A percentile compares a stretch with the other conserved stretches of the same genome.
Evolutionary conservation across 1,284 basidiomycete species (phyloP).

Genomic region (Trichosporon sp.): DNA sequence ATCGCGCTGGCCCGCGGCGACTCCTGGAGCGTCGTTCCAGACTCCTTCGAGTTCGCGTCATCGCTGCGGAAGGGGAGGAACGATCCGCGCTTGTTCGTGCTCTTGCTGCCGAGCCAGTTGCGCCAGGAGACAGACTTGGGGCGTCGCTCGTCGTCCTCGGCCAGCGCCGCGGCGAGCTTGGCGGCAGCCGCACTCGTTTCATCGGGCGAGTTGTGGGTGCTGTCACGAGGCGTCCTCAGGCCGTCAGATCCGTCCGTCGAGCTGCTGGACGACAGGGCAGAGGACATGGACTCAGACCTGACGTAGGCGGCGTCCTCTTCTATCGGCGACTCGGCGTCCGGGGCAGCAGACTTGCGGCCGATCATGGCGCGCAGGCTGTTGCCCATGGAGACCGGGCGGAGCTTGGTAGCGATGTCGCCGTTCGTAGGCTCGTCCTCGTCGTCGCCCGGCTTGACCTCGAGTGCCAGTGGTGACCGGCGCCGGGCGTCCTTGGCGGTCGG

Average conservation of each 20-base stretch:
- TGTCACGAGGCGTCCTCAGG: conserved; percentile 32
- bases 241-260: conserved; percentile 30
- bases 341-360: conserved; percentile 11
- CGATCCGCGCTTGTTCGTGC: conserved; percentile 9
- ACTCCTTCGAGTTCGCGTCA: not conserved
- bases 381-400: not conserved
- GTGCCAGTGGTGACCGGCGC: conserved; percentile 24
- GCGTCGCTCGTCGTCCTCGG: conserved; percentile 6
- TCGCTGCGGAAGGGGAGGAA: conserved; percentile 17
- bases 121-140: conserved; percentile 17
- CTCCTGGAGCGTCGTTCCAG: conserved; percentile 11
- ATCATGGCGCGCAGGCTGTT: conserved; percentile 8
- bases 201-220: not conserved
- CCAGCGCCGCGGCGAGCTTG: conserved; percentile 12
- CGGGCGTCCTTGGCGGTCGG: conserved; percentile 5
- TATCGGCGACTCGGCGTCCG: conserved; percentile 8
- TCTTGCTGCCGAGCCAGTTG: conserved; percentile 15
- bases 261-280: conserved; percentile 28
- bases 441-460: conserved; percentile 19
- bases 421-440: not conserved
- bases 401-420: not conserved
- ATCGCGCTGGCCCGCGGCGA: conserved; percentile 12
- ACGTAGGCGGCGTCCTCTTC: not conserved
- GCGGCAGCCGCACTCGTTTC: conserved; percentile 11
- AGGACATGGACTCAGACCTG: conserved; percentile 31